Conservation (phyloP, 2,329 filamentous ascomycete species). For the Catunica adiposa region DNA sequence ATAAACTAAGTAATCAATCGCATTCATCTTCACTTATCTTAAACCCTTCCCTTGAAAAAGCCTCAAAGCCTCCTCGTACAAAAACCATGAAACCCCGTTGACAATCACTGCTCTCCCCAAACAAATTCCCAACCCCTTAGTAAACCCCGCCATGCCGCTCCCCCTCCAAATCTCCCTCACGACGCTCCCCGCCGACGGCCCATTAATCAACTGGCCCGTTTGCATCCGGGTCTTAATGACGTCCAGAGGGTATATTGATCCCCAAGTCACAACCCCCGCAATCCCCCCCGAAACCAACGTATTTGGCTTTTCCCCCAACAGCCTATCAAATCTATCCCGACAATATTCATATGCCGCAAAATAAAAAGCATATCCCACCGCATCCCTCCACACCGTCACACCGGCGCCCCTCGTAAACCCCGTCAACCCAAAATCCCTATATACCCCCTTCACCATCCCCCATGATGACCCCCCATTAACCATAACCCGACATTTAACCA, state of each 20-base stretch:
- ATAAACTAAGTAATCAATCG: too few species aligned
- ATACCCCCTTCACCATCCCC: constrained; percentile 43
- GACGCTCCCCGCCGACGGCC: constrained; percentile 29
- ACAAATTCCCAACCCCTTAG: constrained; percentile 61
- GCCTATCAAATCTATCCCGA: constrained; percentile 35
- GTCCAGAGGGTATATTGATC: constrained; percentile 77
- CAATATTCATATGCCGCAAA: constrained; percentile 83
- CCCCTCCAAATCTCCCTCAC: constrained; percentile 43
- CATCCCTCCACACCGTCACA: constrained; percentile 69
- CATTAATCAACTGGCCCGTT: constrained; percentile 17
- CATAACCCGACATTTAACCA: constrained; percentile 81
- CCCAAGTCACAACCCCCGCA: constrained; percentile 78
- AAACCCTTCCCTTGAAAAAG: constrained; percentile 24
- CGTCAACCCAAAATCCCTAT: constrained; percentile 38
- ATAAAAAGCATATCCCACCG: constrained; percentile 92
- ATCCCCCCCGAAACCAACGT: constrained; percentile 71
- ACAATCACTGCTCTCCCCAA: constrained; percentile 78
- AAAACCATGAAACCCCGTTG: constrained; percentile 83
- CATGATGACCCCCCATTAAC: constrained; percentile 44
- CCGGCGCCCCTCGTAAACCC: constrained; percentile 69
- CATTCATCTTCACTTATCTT: too few species aligned
- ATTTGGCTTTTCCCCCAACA: constrained; percentile 35
- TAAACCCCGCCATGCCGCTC: constrained; percentile 55
- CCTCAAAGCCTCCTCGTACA: constrained; percentile 81
- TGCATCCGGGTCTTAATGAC: constrained; percentile 89